Evolutionary conservation across 2,329 filamentous ascomycete species (phyloP), one percentile per base, ranked within the genome.

Genomic region (Colletotrichum costaricense): DNA sequence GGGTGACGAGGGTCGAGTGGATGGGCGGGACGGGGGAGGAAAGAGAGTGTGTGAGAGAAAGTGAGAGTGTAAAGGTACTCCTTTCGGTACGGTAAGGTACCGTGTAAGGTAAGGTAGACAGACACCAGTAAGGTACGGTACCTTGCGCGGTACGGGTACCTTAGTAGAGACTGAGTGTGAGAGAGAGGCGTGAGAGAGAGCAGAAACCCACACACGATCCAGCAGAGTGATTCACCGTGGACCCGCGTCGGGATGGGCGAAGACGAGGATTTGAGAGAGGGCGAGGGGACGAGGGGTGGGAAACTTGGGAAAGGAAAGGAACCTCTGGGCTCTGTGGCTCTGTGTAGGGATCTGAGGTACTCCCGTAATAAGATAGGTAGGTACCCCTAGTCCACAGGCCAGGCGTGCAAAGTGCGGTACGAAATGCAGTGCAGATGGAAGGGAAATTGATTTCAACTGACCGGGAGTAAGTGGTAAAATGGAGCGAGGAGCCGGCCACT

Each of bases 401-500:
- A 57, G n/a, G 28, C n/a, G 60, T 30, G 42, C 49, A 63, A 63
- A 35, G 46, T n/a, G 60, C 28, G n/a, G 60, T 54, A 49, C n/a
- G 28, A 16, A 54, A 63, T 24, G 46, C 60, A 35, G 60, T 26
- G 28, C 28, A 63, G 66, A 38, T 54, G 33, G 59, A 26, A 49
- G 66, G 42, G 59, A 33, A 68, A 56, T 69, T 69, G 67, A 72
- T 64, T n/a, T 72, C 59, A 64, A 30, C 52, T 63, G 74, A 59
- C 69, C 69, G 68, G 46, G 60, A 54, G 60, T 46, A 55, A 57
- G 54, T 70, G 75, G 64, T 67, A 60, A 67, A 70, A 69, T 73
- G 65, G 73, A 64, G 66, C 57, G 70, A 73, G 57, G 70, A 74
- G 63, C 58, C 70, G 70, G 52, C 69, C 69, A 65, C 73, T 74